These are phyloP conservation scores for Coemansia sp. DNA, from an alignment of 192 early-diverging fungal species.

Conservation along the genomic window DNA sequence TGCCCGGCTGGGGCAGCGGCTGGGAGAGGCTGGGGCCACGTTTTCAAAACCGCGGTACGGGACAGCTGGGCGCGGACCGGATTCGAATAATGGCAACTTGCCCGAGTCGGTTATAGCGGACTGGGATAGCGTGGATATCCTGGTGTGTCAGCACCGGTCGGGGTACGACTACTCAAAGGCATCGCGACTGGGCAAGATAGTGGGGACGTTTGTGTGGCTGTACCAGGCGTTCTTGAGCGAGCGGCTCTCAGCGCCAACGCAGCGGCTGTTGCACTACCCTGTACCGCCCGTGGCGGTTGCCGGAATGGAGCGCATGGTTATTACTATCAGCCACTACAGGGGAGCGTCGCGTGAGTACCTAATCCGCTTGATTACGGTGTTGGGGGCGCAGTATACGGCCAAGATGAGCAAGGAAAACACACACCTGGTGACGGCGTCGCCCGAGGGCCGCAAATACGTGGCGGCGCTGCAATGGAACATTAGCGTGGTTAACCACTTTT, in stretches of 20 bases:
- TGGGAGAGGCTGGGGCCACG: constrained; percentile 39
- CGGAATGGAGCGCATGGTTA: constrained; percentile 45
- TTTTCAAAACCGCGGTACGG: constrained; percentile 4
- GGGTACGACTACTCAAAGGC: constrained; percentile 55
- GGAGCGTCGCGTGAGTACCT: constrained; percentile 67
- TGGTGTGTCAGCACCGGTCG: constrained; percentile 47
- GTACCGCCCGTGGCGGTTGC: constrained; percentile 17
- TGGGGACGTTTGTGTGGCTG: constrained; percentile 53
- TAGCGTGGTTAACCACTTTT: constrained; percentile 78
- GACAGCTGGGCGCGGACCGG: neutral
- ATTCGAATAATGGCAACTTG: constrained; percentile 6
- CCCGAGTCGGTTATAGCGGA: constrained; percentile 27
- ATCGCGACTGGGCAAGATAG: constrained; percentile 50
- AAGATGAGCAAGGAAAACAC: constrained; percentile 67
- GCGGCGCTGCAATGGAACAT: constrained; percentile 66
- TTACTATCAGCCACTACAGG: constrained; percentile 72
- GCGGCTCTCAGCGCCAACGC: constrained; percentile 29
- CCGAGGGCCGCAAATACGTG: constrained; percentile 65
- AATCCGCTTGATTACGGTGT: constrained; percentile 56
- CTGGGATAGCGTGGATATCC: constrained; percentile 43
- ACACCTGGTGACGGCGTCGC: constrained; percentile 71
- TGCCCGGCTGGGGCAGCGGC: constrained; percentile 32
- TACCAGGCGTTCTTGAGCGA: constrained; percentile 31
- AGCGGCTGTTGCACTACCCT: constrained; percentile 48
- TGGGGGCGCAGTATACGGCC: constrained; percentile 68